These are phyloP conservation scores for Trichoderma cornu-damae DNA, from an alignment of 2,329 filamentous ascomycete genomes.

Conservation along the genomic window DNA sequence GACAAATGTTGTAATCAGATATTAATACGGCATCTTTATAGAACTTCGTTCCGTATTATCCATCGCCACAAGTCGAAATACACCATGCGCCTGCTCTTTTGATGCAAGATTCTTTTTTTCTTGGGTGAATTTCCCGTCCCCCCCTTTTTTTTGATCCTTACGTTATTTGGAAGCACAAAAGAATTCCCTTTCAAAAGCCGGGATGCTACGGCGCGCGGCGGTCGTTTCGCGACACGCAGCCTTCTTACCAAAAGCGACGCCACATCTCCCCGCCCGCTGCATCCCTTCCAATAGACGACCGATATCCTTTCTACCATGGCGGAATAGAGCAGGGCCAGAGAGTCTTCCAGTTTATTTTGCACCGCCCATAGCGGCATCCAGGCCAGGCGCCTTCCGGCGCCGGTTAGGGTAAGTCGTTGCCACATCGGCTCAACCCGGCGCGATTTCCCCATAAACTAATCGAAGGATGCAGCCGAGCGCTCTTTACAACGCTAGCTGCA, in stretches of 20 bases:
- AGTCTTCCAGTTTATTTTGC: conserved; percentile 34
- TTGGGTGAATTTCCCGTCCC: no score
- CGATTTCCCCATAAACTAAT: not conserved
- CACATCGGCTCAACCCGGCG: not conserved
- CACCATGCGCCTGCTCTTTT: conserved; percentile 3
- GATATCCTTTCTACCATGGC: conserved; percentile 35
- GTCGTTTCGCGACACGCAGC: conserved; percentile 23
- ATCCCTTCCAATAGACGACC: conserved; percentile 24
- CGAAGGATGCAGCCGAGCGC: conserved; percentile 23
- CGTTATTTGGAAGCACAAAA: not conserved
- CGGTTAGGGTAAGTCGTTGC: conserved; percentile 28
- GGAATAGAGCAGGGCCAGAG: conserved; percentile 21
- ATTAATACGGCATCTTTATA: not conserved
- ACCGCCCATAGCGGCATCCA: conserved; percentile 16
- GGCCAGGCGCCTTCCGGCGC: conserved; percentile 23
- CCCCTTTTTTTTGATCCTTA: not conserved
- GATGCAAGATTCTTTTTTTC: not conserved
- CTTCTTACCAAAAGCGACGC: conserved; percentile 21
- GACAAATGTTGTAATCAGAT: conserved; percentile 14
- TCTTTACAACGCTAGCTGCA: conserved; percentile 32
- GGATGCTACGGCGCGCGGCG: conserved; percentile 25
- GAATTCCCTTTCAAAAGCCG: not conserved
- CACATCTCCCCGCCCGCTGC: conserved; percentile 24
- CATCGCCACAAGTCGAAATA: not conserved
- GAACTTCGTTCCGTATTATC: conserved; percentile 1